Conservation (phyloP, 192 early-diverging fungal species). For the Phlyctochytrium arcticum region DNA sequence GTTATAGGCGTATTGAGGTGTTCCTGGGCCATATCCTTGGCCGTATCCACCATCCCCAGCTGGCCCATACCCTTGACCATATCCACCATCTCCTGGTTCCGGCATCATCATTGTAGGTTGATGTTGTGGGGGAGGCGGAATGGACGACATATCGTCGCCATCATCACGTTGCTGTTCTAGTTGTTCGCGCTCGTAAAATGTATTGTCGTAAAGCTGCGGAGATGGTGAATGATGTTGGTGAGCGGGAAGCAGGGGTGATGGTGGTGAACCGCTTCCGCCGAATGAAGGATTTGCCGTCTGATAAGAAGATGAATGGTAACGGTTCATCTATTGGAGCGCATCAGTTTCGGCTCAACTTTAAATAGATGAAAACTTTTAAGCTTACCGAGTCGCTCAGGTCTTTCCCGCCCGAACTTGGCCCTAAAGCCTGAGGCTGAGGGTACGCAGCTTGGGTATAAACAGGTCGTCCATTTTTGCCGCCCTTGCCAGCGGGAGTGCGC, state of each 20-base stretch:
- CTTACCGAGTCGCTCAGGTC: neutral
- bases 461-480: no score
- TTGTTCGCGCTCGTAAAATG: neutral
- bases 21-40: neutral
- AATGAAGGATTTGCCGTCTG: no score
- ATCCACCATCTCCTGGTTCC: no score
- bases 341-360: neutral
- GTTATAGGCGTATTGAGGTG: neutral
- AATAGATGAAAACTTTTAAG: neutral
- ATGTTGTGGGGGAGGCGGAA: neutral
- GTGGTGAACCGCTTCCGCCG: neutral
- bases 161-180: neutral
- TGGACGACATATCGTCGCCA: no score
- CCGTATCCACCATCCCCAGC: no score
- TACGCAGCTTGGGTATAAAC: neutral
- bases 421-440: neutral
- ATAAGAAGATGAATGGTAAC: neutral
- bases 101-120: no score
- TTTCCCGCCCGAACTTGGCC: neutral
- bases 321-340: neutral
- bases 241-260: neutral
- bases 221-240: neutral
- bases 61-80: no score
- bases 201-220: neutral
- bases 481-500: no score